These are phyloP conservation scores for Aspergillus fischeri DNA, from an alignment of 2,329 filamentous ascomycete genomes.

Conservation along the genomic window DNA sequence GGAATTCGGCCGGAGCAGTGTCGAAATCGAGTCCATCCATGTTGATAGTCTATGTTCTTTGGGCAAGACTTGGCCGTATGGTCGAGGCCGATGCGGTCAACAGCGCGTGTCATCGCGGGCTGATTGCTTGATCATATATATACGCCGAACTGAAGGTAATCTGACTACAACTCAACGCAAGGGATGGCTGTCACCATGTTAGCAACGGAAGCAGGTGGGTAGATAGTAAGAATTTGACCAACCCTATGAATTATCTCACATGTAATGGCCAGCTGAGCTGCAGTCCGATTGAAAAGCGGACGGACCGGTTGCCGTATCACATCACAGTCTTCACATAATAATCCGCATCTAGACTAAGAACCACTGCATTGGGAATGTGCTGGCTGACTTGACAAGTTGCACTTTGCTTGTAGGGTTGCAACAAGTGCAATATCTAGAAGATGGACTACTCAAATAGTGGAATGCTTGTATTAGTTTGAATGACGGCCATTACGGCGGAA, in stretches of 20 bases:
- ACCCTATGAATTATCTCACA: neutral
- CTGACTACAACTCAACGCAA: neutral
- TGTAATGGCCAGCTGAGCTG: neutral
- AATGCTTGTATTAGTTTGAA: too few relatives aligned
- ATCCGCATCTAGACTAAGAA: neutral
- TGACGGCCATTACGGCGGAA: too few relatives aligned
- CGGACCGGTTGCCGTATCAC: neutral
- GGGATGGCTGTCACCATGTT: neutral
- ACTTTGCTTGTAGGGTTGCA: neutral
- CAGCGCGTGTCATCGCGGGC: neutral
- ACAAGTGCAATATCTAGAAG: neutral
- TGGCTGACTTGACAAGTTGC: neutral
- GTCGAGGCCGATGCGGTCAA: neutral
- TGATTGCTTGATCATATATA: neutral
- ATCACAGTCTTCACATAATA: neutral
- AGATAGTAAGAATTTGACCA: neutral
- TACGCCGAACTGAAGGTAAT: neutral
- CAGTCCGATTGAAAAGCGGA: neutral
- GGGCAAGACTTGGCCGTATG: neutral
- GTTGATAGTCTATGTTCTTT: neutral
- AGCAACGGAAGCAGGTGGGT: neutral
- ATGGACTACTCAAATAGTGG: too few relatives aligned
- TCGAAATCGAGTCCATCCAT: constrained; percentile 5
- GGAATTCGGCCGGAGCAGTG: neutral
- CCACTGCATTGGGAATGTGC: neutral